Conservation (phyloP, 2,329 filamentous ascomycete species). For the Samsoniella hepiali region DNA sequence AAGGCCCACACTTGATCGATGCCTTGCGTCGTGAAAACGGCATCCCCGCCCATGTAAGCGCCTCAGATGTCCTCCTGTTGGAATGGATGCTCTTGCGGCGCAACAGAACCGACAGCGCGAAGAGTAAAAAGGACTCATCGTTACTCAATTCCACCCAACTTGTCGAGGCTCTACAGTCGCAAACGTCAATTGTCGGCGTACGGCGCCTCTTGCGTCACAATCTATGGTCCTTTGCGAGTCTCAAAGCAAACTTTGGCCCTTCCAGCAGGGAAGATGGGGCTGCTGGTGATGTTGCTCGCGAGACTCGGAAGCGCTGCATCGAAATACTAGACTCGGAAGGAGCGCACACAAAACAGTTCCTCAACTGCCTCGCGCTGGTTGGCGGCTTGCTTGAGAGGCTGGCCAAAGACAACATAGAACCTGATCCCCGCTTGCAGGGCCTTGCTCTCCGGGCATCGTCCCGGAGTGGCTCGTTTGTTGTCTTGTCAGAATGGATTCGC, state of each 20-base stretch:
- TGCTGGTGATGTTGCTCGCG: neutral
- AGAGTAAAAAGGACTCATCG: slow-evolving; percentile 11
- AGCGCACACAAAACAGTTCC: neutral
- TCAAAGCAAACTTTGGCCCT: slow-evolving; percentile 7
- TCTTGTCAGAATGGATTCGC: slow-evolving; percentile 15
- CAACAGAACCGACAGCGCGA: slow-evolving; percentile 10
- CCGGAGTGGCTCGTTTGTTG: neutral
- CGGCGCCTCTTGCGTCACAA: slow-evolving; percentile 32
- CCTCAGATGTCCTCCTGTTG: slow-evolving; percentile 32
- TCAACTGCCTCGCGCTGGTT: slow-evolving; percentile 9
- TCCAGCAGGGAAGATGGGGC: neutral
- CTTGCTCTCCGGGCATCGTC: slow-evolving; percentile 3
- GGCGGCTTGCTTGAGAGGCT: slow-evolving; percentile 4
- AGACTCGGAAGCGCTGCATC: slow-evolving; percentile 5
- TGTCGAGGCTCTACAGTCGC: slow-evolving; percentile 22
- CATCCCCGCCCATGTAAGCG: slow-evolving; percentile 28
- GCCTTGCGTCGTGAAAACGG: slow-evolving; percentile 29
- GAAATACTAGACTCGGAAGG: neutral
- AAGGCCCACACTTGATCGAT: slow-evolving; percentile 21
- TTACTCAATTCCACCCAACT: slow-evolving; percentile 13
- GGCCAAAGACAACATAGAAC: neutral
- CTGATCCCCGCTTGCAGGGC: slow-evolving; percentile 8
- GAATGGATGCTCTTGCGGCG: slow-evolving; percentile 36
- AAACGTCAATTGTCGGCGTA: slow-evolving; percentile 28
- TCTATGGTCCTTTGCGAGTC: slow-evolving; percentile 19